Conservation (phyloP, 495 filamentous ascomycete genomes). For the Parathielavia hyrcaniae region DNA sequence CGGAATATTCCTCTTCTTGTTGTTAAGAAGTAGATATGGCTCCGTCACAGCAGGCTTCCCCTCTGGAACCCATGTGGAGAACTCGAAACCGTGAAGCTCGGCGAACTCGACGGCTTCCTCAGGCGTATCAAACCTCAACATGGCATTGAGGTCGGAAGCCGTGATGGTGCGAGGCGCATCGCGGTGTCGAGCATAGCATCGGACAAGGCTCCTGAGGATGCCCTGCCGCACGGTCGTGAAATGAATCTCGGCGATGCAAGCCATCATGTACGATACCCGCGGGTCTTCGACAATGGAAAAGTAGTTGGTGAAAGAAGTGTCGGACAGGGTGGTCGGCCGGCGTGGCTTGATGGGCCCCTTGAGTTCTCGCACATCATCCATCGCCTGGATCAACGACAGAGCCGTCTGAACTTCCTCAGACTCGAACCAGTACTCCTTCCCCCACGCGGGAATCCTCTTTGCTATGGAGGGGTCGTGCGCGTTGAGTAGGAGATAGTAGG, state of each 20-base stretch:
- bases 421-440: conserved; percentile 62
- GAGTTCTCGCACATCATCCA: conserved; percentile 31
- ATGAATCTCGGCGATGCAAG: conserved; percentile 85
- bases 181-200: conserved; percentile 53
- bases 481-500: conserved; percentile 83
- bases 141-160: conserved; percentile 55
- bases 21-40: conserved; percentile 46
- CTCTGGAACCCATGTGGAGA: conserved; percentile 39
- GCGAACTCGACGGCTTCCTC: conserved; percentile 65
- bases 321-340: conserved; percentile 42
- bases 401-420: conserved; percentile 48
- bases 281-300: conserved; percentile 67
- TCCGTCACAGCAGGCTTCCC: conserved; percentile 38
- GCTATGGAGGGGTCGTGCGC: conserved; percentile 69
- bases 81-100: conserved; percentile 58
- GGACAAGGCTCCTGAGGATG: conserved; percentile 63
- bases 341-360: conserved; percentile 37
- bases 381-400: conserved; percentile 35
- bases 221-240: conserved; percentile 75
- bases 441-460: conserved; percentile 72
- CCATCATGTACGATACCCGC: conserved; percentile 80
- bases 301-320: conserved; percentile 62
- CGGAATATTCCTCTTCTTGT: conserved; percentile 28
- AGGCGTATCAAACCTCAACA: conserved; percentile 67
- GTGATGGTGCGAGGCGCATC: conserved; percentile 73